Evolutionary conservation across 345 rosid species (phyloP).

Genomic region (Trapa incisa): DNA sequence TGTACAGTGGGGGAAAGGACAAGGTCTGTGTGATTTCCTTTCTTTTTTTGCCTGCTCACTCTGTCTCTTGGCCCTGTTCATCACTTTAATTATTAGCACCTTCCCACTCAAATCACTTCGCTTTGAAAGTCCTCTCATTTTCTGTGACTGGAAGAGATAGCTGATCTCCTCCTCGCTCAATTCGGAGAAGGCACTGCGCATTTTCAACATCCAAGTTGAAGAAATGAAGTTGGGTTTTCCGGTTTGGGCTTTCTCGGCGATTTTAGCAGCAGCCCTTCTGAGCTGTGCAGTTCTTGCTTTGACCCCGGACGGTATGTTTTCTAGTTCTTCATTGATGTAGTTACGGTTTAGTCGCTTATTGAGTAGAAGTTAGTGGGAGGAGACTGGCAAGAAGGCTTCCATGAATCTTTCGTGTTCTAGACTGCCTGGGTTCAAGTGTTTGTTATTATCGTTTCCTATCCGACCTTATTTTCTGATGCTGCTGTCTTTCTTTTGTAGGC

Average conservation of each 20-base stretch:
- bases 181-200: not conserved
- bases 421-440: no score
- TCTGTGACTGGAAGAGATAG: not conserved
- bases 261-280: constrained; percentile 28
- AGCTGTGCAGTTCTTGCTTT: constrained; percentile 30
- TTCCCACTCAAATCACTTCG: not conserved
- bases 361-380: not conserved
- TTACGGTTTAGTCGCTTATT: no score
- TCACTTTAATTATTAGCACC: constrained; percentile 20
- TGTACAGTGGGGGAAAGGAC: not conserved
- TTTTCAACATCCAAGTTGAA: not conserved
- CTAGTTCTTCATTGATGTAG: no score
- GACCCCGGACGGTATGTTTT: constrained; percentile 42
- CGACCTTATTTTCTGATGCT: constrained; percentile 2
- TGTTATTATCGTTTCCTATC: no score
- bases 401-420: no score
- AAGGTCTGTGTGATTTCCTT: no score
- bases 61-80: constrained; percentile 10
- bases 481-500: constrained; percentile 29
- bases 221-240: constrained; percentile 22
- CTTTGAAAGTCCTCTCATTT: constrained; percentile 2
- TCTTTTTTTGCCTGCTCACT: not conserved
- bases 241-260: constrained; percentile 17
- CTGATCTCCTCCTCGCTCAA: not conserved
- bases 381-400: not conserved